Percentiles rank a stretch among this genome's conserved stretches.
Conservation (phyloP, 1,284 basidiomycete species). For the Abortiporus biennis region DNA sequence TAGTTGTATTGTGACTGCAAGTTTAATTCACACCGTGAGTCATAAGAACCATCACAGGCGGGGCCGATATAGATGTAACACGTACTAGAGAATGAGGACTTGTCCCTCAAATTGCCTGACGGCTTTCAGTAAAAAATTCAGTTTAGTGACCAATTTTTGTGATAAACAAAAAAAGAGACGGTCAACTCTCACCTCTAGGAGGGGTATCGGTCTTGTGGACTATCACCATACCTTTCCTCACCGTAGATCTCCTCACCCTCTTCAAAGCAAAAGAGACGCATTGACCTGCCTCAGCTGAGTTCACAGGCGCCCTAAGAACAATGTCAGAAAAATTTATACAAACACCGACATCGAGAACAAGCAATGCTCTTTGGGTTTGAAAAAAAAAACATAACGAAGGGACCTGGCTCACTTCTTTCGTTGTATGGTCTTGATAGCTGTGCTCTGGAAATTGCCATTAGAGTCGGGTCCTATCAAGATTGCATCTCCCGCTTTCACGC, state of each 20-base stretch:
- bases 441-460: slow-evolving; percentile 83
- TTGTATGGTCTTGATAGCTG: slow-evolving; percentile 89
- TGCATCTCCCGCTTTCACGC: slow-evolving; percentile 72
- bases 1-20: slow-evolving; percentile 84
- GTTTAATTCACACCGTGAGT: too few relatives aligned
- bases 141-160: slow-evolving; percentile 4
- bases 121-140: slow-evolving; percentile 38
- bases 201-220: slow-evolving; percentile 78
- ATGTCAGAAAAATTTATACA: background rate
- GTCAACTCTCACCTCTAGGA: slow-evolving; percentile 68
- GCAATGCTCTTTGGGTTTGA: too few relatives aligned
- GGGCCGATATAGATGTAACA: slow-evolving; percentile 8
- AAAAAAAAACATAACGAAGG: too few relatives aligned
- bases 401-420: slow-evolving; percentile 64
- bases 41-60: too few relatives aligned
- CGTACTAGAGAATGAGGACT: slow-evolving; percentile 78
- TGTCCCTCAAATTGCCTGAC: slow-evolving; percentile 79
- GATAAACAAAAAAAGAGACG: slow-evolving; percentile 3
- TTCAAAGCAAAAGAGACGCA: slow-evolving; percentile 94
- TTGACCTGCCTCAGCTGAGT: slow-evolving; percentile 88
- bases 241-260: slow-evolving; percentile 74
- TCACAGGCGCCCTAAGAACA: slow-evolving; percentile 65
- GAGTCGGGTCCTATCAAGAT: slow-evolving; percentile 91
- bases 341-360: background rate
- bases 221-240: slow-evolving; percentile 94